Base-by-base conservation (phyloP, 371 early-diverging fungal genomes). In the Thermomucor indicae-seudaticae region DNA sequence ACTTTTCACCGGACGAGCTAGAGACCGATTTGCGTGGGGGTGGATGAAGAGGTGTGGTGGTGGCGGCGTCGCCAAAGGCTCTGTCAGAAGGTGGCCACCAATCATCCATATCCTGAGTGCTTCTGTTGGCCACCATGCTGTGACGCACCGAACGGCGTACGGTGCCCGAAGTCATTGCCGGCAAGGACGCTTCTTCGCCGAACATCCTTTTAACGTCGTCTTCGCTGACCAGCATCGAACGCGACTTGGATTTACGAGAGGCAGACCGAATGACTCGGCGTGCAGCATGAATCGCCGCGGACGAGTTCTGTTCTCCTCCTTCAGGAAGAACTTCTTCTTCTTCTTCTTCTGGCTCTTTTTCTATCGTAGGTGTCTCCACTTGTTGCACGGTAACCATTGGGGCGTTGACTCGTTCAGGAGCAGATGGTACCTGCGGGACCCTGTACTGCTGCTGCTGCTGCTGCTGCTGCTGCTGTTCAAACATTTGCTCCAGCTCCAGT, bases 111-210 rank as follows among this genome's bases (percentile, higher is more conserved):
- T 60, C 52, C 24, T 40, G 46, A 16, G 49, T 56, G 32, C 19
- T 54, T 41, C 50, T 50, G 5, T 60, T 53, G 11, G 44, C 49
- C 20, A 60, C 53, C n/a, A 62, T 51, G 46, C 67, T 67, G 34
- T 72, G 61, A 23, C 72, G 62, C 10, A 67, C 59, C 7, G 67
- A 24, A 11, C 72, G 63, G 28, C 68, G 37, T 35, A 67, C 60
- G 1, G 72, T 65, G 6, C 72, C 72, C 1, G 72, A 58, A 6
- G 64, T 58, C 3, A 65, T 49, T 43, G 38, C 27, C 25, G 50
- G 24, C n/a, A n/a, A n/a, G 4, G 7, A 16, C 16, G 51, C 52
- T 10, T 25, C 42, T 27, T 47, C 17, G 17, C 39, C 20, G 49
- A 62, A 62, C 57, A 62, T 57, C 41, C 44, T 53, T 38, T 53